These are phyloP conservation scores for Rhizophagus clarus DNA, from an alignment of 192 early-diverging fungal genomes.

Conservation along the genomic window DNA sequence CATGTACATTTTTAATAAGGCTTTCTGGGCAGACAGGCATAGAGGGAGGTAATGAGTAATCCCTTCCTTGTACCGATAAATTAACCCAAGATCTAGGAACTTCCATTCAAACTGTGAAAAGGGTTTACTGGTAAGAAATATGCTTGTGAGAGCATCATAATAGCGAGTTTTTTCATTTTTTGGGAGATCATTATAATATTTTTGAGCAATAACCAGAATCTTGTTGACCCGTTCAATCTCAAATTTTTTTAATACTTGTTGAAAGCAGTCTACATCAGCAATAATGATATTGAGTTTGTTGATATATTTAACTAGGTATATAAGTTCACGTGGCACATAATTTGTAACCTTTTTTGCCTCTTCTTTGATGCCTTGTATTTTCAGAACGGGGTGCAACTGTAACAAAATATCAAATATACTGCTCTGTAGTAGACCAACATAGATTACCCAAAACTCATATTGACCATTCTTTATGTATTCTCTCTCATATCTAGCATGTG, in stretches of 20 bases:
- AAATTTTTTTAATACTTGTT: slow-evolving; percentile 26
- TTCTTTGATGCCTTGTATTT: slow-evolving; percentile 25
- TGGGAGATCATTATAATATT: no score
- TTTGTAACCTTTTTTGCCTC: no score
- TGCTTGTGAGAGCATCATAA: slow-evolving; percentile 33
- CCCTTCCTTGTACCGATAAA: slow-evolving; percentile 39
- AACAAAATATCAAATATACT: slow-evolving; percentile 30
- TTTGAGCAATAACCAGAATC: no score
- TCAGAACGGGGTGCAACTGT: slow-evolving; percentile 26
- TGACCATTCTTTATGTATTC: slow-evolving; percentile 28
- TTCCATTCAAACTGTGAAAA: slow-evolving; percentile 35
- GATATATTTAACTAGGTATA: slow-evolving; percentile 16
- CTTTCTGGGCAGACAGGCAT: slow-evolving; percentile 37
- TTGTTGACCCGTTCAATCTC: slow-evolving; percentile 9
- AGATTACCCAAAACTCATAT: slow-evolving; percentile 23
- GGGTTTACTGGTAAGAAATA: slow-evolving; percentile 32
- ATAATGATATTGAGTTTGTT: slow-evolving; percentile 20
- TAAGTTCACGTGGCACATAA: slow-evolving; percentile 41
- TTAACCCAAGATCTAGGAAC: slow-evolving; percentile 35
- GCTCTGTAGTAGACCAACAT: slow-evolving; percentile 34
- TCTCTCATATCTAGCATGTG: slow-evolving; percentile 35
- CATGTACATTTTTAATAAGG: slow-evolving; percentile 40
- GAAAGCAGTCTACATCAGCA: slow-evolving; percentile 20
- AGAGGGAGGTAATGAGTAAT: slow-evolving; percentile 31
- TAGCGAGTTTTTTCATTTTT: no score